Conservation (phyloP, 1,284 basidiomycete genomes). For the Melampsora americana region DNA sequence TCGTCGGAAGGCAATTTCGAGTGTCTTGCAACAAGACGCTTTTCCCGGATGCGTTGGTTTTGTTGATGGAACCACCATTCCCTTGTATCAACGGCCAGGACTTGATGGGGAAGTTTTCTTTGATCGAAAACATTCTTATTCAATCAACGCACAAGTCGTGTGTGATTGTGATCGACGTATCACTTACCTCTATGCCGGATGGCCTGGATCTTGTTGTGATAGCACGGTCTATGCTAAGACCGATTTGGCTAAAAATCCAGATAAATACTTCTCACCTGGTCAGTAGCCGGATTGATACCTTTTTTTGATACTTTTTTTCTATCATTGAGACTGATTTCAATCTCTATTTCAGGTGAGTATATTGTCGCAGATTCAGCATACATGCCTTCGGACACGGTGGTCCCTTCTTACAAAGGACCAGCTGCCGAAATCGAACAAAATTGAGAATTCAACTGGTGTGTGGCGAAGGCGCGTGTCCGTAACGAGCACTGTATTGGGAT, state of each 20-base stretch:
- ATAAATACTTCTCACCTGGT: neutral
- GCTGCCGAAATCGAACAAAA: neutral
- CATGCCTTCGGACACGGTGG: neutral
- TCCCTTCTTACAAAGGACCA: constrained; percentile 21
- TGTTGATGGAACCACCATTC: neutral
- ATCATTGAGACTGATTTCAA: neutral
- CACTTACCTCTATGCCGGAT: constrained; percentile 12
- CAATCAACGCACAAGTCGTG: constrained; percentile 17
- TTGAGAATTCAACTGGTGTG: constrained; percentile 25
- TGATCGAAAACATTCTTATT: constrained; percentile 16
- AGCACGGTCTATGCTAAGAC: neutral
- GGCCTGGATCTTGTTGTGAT: constrained; percentile 23
- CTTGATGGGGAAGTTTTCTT: constrained; percentile 19
- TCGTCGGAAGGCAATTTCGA: neutral
- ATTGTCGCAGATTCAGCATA: constrained; percentile 20
- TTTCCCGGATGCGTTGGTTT: constrained; percentile 14
- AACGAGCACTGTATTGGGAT: constrained; percentile 22
- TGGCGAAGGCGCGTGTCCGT: neutral
- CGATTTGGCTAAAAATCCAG: neutral
- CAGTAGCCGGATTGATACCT: neutral
- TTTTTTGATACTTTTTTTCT: no score
- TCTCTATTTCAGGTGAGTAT: constrained; percentile 18
- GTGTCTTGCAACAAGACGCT: constrained; percentile 4
- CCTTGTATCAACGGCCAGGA: constrained; percentile 8
- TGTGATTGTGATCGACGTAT: constrained; percentile 29